Base-by-base conservation (phyloP, 768 basidiomycete species). In the Pleurotus platypus region DNA sequence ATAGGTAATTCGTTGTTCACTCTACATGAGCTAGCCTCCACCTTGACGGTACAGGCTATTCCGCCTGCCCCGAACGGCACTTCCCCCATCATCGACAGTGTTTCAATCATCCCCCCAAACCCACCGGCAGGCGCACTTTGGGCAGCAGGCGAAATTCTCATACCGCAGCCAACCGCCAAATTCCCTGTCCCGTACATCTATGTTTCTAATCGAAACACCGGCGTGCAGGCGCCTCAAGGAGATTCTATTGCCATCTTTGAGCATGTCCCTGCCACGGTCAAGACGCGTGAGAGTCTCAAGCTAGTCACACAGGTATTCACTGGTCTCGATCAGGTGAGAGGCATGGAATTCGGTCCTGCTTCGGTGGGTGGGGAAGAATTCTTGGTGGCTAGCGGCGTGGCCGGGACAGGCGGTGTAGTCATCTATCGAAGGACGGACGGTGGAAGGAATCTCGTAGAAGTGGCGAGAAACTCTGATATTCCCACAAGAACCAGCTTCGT, bases 241-340 rank as follows among this genome's bases (percentile, higher is more conserved):
- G 87, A 89, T 67, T 74, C 85, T 0, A 84, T 89, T 49, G 85
- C 82, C 4, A 82, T 88, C 48, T 85, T 83, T 62, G 74, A 81
- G 59, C 71, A 75, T 50, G 62, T 75, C 18, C 45, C 64, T 22
- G 58, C 46, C 40, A 54, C 56, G 61, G 40, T 24, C 61, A 20
- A 64, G 11, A 37, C 22, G 5, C 27, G 56, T 20, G 73, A 69
- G 50, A 62, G 64, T 35, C 68, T 74, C 49, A 64, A 62, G 26
- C 63, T 78, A 4, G 66, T 80, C 6, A 62, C 61, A 3, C 82
- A 86, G 57, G 79, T 86, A 16, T 86, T 77, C 70, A 87, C 85
- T 0, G 84, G 85, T 9, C 67, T 87, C 51, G 72, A 83, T 61
- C 82, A 87, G 65, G 77, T 88, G 35, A 73, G 86, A 27, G 87